A percentile compares a stretch with the other conserved stretches of the same genome.
These are phyloP conservation scores for Hypsizygus marmoreus DNA, from an alignment of 768 basidiomycete species.

Conservation along the genomic window DNA sequence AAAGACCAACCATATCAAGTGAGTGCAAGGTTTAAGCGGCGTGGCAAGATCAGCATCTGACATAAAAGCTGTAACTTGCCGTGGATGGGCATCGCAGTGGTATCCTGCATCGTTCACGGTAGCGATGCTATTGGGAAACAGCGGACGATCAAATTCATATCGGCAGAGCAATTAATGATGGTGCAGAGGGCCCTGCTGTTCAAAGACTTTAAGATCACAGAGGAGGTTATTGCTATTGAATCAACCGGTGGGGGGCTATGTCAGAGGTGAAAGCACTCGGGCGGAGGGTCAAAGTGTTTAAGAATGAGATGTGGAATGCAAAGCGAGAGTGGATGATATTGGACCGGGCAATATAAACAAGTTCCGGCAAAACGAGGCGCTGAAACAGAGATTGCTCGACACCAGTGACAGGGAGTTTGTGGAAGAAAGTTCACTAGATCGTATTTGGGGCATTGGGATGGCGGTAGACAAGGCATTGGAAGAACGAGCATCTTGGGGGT, in stretches of 20 bases:
- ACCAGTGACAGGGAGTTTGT: conserved; percentile 52
- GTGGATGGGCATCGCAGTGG: conserved; percentile 56
- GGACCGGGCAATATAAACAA: conserved; percentile 56
- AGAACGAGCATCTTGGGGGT: conserved; percentile 48
- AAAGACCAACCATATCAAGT: conserved; percentile 44
- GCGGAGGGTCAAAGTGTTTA: conserved; percentile 49
- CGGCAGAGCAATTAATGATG: conserved; percentile 74
- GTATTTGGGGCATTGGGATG: conserved; percentile 66
- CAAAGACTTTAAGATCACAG: conserved; percentile 42
- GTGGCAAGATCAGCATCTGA: not conserved
- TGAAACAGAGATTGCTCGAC: conserved; percentile 41
- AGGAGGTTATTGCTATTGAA: conserved; percentile 39
- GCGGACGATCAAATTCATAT: conserved; percentile 39
- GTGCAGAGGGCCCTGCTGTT: conserved; percentile 61
- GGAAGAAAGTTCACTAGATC: conserved; percentile 61
- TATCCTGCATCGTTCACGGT: conserved; percentile 47
- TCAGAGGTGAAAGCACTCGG: conserved; percentile 54
- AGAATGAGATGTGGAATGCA: conserved; percentile 50
- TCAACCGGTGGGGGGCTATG: conserved; percentile 35
- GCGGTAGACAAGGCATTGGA: conserved; percentile 47
- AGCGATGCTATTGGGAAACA: conserved; percentile 30
- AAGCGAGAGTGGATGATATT: conserved; percentile 51
- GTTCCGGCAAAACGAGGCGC: conserved; percentile 49
- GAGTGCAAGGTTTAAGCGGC: conserved; percentile 18
- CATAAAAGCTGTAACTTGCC: conserved; percentile 15